phyloP scores from a whole-genome alignment of 1,284 basidiomycete species.

The Apiotrichum mycotoxinovorans region DNA sequence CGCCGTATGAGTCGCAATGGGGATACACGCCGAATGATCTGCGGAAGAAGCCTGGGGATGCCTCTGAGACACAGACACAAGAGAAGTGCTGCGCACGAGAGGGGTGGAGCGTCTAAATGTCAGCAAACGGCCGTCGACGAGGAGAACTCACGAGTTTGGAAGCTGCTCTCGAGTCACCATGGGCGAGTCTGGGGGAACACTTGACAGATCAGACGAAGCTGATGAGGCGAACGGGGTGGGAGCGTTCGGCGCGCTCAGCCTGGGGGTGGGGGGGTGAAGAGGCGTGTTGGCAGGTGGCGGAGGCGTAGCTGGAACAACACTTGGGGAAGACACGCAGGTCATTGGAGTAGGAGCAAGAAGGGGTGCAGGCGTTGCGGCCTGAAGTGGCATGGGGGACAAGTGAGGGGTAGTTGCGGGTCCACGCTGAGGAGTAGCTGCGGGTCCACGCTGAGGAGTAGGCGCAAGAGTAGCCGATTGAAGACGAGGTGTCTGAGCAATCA shows the following conservation, averaged over 20 bases:
- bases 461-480: background rate
- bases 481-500: background rate
- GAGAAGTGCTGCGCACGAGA: background rate
- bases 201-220: background rate
- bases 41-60: background rate
- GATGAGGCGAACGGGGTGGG: background rate
- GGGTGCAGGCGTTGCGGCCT: no score
- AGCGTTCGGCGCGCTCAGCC: background rate
- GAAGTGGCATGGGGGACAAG: background rate
- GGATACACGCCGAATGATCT: background rate
- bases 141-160: background rate
- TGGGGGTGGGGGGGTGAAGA: background rate
- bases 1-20: background rate
- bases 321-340: background rate
- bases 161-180: background rate
- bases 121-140: background rate
- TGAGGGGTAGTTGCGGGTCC: background rate
- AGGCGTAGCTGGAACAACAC: background rate
- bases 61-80: background rate
- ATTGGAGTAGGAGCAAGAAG: background rate
- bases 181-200: background rate
- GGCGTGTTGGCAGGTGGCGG: background rate
- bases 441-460: background rate
- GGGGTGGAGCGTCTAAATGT: background rate
- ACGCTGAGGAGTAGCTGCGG: background rate